phyloP scores from a whole-genome alignment of 202 grass and related monocot genomes.

The Alloteropsis angusta region DNA sequence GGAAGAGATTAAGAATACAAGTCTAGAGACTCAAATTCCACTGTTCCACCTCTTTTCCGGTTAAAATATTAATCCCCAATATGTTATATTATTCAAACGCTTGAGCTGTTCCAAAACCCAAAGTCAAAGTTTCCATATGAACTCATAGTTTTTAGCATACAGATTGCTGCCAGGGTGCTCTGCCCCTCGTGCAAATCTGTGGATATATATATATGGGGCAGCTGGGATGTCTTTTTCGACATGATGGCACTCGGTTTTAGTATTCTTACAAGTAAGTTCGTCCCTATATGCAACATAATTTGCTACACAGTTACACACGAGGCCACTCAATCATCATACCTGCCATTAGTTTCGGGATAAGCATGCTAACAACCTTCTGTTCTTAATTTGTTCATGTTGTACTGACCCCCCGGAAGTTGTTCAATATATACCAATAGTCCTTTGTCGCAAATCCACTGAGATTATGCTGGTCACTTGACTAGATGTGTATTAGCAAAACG shows the following conservation, averaged over 20 bases:
- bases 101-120: background rate
- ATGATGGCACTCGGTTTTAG: background rate
- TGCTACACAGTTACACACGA: background rate
- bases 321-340: background rate
- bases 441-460: background rate
- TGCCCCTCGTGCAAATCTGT: background rate
- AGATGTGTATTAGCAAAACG: background rate
- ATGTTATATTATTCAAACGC: background rate
- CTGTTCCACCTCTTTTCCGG: background rate
- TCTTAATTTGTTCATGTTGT: background rate
- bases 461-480: background rate
- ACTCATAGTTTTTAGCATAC: background rate
- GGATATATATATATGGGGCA: background rate
- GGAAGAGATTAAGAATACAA: background rate
- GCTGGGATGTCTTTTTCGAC: slow-evolving; percentile 2
- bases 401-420: background rate
- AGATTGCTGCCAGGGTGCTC: background rate
- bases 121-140: background rate
- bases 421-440: background rate
- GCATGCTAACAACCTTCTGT: background rate
- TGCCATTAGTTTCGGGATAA: background rate
- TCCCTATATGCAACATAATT: background rate
- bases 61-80: background rate
- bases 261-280: background rate
- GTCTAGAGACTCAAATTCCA: background rate